These are phyloP conservation scores for Vitellaria paradoxa DNA, from an alignment of 179 eudicot genomes.

Conservation along the genomic window DNA sequence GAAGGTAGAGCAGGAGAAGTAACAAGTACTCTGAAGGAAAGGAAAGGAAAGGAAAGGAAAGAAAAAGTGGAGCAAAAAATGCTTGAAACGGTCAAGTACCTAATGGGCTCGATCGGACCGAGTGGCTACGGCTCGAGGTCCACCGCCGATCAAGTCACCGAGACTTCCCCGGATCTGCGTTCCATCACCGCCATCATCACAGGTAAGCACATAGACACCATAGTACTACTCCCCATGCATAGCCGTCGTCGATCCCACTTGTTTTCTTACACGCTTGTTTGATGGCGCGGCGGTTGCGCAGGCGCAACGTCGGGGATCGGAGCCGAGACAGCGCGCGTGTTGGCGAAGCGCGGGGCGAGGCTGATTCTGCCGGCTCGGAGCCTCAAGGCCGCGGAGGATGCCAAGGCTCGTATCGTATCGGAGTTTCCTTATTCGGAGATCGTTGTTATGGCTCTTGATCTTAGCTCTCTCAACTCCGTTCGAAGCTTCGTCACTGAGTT, in stretches of 20 bases:
- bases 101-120: slow-evolving; percentile 68
- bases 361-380: slow-evolving; percentile 76
- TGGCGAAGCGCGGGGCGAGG: slow-evolving; percentile 81
- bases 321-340: slow-evolving; percentile 84
- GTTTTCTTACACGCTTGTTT: slow-evolving; percentile 11
- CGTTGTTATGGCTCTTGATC: slow-evolving; percentile 74
- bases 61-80: slow-evolving; percentile 17
- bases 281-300: slow-evolving; percentile 21
- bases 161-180: slow-evolving; percentile 34
- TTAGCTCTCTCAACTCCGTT: slow-evolving; percentile 76
- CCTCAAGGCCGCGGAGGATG: slow-evolving; percentile 62
- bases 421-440: slow-evolving; percentile 68
- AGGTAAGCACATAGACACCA: slow-evolving; percentile 25
- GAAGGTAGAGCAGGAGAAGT: too few relatives aligned
- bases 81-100: slow-evolving; percentile 64
- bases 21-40: too few relatives aligned
- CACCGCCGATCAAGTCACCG: slow-evolving; percentile 80
- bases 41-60: too few relatives aligned
- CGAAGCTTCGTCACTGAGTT: slow-evolving; percentile 63
- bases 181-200: slow-evolving; percentile 72
- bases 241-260: neutral
- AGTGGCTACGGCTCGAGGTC: slow-evolving; percentile 89
- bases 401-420: slow-evolving; percentile 51
- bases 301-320: slow-evolving; percentile 98
- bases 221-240: slow-evolving; percentile 1